These are phyloP conservation scores for Yarrowia deformans DNA, from an alignment of 805 yeast genomes.

Conservation along the genomic window DNA sequence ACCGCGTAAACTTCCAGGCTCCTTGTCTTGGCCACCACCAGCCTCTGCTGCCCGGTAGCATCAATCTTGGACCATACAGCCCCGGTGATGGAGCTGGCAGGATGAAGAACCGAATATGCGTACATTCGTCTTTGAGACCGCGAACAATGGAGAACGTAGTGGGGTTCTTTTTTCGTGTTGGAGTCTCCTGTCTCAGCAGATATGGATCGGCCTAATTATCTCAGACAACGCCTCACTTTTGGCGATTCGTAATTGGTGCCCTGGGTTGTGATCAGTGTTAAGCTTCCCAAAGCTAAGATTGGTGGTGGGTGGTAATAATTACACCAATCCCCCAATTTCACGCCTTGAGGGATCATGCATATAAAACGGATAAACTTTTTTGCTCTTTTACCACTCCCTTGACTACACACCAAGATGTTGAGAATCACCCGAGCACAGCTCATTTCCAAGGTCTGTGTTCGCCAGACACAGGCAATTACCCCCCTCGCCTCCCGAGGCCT, in stretches of 20 bases:
- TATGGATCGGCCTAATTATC: background rate
- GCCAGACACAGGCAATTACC: conserved; percentile 26
- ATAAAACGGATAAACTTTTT: conserved; percentile 31
- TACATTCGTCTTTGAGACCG: conserved; percentile 4
- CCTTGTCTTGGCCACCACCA: conserved; percentile 31
- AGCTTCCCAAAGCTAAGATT: conserved; percentile 3
- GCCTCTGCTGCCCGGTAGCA: conserved; percentile 27
- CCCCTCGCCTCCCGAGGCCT: conserved; percentile 19
- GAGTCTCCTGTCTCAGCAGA: conserved; percentile 3
- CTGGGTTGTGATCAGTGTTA: conserved; percentile 20
- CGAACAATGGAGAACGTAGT: background rate
- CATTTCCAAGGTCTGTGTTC: conserved; percentile 36
- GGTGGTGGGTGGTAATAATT: background rate
- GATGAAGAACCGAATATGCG: conserved; percentile 22
- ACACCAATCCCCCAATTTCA: background rate
- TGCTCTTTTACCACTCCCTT: background rate
- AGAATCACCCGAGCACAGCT: conserved; percentile 33
- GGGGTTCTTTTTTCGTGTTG: conserved; percentile 1
- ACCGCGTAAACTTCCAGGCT: conserved; percentile 24
- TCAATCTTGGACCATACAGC: conserved; percentile 33
- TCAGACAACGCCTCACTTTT: conserved; percentile 33
- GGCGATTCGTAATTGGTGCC: conserved; percentile 23
- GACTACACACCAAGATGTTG: conserved; percentile 15
- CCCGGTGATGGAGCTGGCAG: conserved; percentile 25
- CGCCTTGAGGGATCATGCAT: conserved; percentile 31